Conservation (phyloP, 78 protist genomes). For the Dictyostelium brefeldianum region DNA sequence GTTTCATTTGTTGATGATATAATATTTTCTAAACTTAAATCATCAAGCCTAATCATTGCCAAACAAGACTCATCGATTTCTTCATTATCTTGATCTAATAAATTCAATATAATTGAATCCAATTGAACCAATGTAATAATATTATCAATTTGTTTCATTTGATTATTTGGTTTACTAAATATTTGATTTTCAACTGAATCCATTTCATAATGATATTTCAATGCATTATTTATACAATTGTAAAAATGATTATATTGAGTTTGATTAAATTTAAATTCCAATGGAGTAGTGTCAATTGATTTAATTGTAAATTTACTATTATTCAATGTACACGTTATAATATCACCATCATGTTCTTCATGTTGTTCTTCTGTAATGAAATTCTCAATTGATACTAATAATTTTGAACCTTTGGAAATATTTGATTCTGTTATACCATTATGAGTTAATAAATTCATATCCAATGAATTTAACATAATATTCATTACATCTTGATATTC, state of each 20-base stretch:
- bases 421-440: conserved; percentile 6
- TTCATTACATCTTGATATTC: conserved; percentile 17
- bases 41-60: not conserved
- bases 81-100: not conserved
- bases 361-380: not conserved
- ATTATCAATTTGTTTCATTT: conserved; percentile 7
- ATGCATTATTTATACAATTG: conserved; percentile 1
- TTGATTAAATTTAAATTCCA: not conserved
- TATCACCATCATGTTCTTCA: not conserved
- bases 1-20: not conserved
- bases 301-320: not conserved
- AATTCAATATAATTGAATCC: not conserved
- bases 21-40: conserved; percentile 21
- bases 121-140: not conserved
- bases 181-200: conserved; percentile 10
- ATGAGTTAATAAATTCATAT: conserved; percentile 17
- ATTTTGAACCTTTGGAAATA: not conserved
- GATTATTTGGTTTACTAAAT: conserved; percentile 21
- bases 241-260: conserved; percentile 13
- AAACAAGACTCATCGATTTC: not conserved
- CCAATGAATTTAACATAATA: not conserved
- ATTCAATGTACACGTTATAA: not conserved
- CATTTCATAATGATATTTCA: conserved; percentile 47
- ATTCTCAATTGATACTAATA: not conserved
- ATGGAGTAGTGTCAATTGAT: not conserved